Conservation (phyloP, 495 filamentous ascomycete genomes). For the Penicillium samsonianum region DNA sequence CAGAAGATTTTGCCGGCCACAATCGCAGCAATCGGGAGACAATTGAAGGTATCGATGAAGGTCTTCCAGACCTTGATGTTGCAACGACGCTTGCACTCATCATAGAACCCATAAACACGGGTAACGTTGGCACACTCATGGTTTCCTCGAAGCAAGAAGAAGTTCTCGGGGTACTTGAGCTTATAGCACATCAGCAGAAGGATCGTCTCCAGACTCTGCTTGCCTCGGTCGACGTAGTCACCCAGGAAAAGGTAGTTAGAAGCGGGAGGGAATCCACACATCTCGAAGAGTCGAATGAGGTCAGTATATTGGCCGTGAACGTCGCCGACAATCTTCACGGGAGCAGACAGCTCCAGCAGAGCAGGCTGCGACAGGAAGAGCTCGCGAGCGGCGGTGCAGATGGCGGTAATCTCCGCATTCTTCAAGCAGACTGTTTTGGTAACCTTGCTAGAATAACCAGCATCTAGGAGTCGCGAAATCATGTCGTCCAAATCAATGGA, state of each 20-base stretch:
- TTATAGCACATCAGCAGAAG: slow-evolving; percentile 96
- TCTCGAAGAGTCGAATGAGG: slow-evolving; percentile 96
- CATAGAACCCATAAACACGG: slow-evolving; percentile 97
- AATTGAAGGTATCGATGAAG: slow-evolving; percentile 98
- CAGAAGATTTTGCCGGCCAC: slow-evolving; percentile 99
- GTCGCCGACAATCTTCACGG: slow-evolving; percentile 98
- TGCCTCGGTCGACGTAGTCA: slow-evolving; percentile 97
- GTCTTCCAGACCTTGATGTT: slow-evolving; percentile 99
- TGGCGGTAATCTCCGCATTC: slow-evolving; percentile 94
- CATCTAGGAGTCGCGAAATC: slow-evolving; percentile 91
- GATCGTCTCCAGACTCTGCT: slow-evolving; percentile 97
- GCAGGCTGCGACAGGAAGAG: slow-evolving; percentile 90
- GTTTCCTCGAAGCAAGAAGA: slow-evolving; percentile 95
- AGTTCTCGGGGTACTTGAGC: slow-evolving; percentile 97
- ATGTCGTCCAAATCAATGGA: slow-evolving; percentile 94
- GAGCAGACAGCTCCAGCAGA: slow-evolving; percentile 87
- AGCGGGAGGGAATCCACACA: slow-evolving; percentile 95
- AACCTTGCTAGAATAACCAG: slow-evolving; percentile 92
- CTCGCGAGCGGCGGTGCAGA: slow-evolving; percentile 85
- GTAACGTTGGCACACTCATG: slow-evolving; percentile 99
- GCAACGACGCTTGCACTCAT: slow-evolving; percentile 96
- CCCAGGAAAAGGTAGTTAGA: slow-evolving; percentile 96
- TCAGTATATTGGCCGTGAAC: slow-evolving; percentile 99
- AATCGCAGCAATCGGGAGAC: slow-evolving; percentile 90
- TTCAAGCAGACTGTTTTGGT: slow-evolving; percentile 96